Evolutionary conservation across 2,329 filamentous ascomycete genomes (phyloP), one percentile per base, ranked within the genome.

Genomic region (Colletotrichum nymphaeae): DNA sequence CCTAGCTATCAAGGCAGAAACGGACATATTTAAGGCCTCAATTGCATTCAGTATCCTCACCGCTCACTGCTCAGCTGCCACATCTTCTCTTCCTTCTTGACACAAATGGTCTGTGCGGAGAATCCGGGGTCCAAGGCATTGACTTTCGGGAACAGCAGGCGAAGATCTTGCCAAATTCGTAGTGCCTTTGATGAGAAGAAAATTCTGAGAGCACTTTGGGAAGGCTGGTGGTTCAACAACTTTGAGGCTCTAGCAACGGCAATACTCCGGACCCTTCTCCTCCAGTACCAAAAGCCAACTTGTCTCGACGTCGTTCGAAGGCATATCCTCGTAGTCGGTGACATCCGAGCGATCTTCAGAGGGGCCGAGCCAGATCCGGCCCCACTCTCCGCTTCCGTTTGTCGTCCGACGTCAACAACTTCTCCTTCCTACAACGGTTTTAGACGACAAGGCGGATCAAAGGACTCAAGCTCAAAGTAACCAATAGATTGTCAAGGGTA

Each of bases 281-380:
- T 49, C 19, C 2, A 49, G 4, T 49, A 0, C 19, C 11, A 5
- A 19, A 2, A 4, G 37, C 37, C 19, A 30, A 26, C 1, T 30
- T n/a, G 42, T 3, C 2, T 14, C 19, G 9, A 28, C 24, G 5
- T 49, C 19, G n/a, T 12, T 42, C 4, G 1, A 69, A 42, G 52
- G 58, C 46, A 42, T 16, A 52, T 63, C 58, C 69, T 69, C 52
- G 64, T 53, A 12, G 52, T 52, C 49, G 58, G 64, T 16, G 58
- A 46, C 26, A 64, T 72, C 65, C 19, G 59, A 58, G 59, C 53
- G 58, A 72, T 68, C 58, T 32, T 63, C 9, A n/a, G 2, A 72
- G 30, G 69, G 64, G 49, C 58, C 69, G 69, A 53, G 64, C 59
- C 59, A 55, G 59, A 64, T 7, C 19, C 66, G 55, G 66, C 60